These are phyloP conservation scores for Durio zibethinus DNA, from an alignment of 345 rosid species.

Conservation along the genomic window DNA sequence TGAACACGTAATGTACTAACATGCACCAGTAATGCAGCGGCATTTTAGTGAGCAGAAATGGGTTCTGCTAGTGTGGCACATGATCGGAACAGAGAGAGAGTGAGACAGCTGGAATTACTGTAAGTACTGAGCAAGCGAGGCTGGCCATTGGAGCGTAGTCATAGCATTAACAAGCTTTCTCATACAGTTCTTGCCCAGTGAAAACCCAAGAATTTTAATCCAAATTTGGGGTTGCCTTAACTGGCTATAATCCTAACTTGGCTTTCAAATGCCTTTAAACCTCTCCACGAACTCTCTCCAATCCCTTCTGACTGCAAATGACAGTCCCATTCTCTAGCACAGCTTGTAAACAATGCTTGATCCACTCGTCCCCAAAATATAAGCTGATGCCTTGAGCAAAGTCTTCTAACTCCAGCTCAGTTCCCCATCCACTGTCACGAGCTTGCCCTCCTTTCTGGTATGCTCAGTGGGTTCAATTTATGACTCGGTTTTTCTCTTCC, in stretches of 20 bases:
- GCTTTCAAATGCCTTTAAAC: slow-evolving; percentile 67
- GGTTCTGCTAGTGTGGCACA: slow-evolving; percentile 12
- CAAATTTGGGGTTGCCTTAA: slow-evolving; percentile 72
- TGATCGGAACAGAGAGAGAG: background rate
- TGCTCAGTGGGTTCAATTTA: slow-evolving; percentile 12
- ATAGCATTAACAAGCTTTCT: slow-evolving; percentile 82
- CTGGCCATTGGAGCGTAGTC: slow-evolving; percentile 73
- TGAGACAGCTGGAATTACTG: slow-evolving; percentile 56
- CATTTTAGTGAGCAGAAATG: slow-evolving; percentile 1
- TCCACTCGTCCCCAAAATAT: slow-evolving; percentile 60
- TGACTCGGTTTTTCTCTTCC: slow-evolving; percentile 18
- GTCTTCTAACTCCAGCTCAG: slow-evolving; percentile 68
- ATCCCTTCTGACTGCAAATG: slow-evolving; percentile 81
- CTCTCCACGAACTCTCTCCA: slow-evolving; percentile 59
- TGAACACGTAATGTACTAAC: background rate
- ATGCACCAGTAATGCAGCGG: background rate
- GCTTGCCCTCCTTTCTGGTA: slow-evolving; percentile 41
- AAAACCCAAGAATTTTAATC: slow-evolving; percentile 70
- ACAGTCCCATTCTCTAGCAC: slow-evolving; percentile 63
- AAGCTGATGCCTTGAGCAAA: slow-evolving; percentile 79
- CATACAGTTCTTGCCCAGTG: slow-evolving; percentile 82
- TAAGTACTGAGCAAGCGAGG: slow-evolving; percentile 44
- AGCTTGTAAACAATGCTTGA: slow-evolving; percentile 80
- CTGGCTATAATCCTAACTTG: slow-evolving; percentile 59
- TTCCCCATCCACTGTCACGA: slow-evolving; percentile 74